Conservation (phyloP, 768 basidiomycete genomes). For the Mycena filopes region DNA sequence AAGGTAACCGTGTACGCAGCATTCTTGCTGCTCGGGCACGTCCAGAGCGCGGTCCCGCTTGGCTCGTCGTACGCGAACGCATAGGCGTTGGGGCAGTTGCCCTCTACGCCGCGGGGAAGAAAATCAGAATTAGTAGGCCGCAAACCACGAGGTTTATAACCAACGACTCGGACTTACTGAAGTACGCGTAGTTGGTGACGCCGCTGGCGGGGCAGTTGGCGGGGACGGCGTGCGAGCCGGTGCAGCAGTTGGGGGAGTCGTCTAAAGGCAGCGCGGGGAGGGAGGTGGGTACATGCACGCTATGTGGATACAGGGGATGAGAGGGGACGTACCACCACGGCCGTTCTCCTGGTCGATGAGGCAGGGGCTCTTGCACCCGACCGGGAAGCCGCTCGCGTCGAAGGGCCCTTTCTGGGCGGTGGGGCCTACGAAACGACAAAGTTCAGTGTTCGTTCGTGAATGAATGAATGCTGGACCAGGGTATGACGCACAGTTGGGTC, state of each 20-base stretch:
- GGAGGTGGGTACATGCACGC: too few relatives aligned
- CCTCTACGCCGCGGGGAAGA: conserved; percentile 41
- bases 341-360: conserved; percentile 47
- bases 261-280: neutral
- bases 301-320: conserved; percentile 28
- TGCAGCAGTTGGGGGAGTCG: conserved; percentile 41
- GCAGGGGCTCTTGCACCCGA: conserved; percentile 59
- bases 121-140: neutral
- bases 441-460: neutral
- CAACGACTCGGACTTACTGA: conserved; percentile 51
- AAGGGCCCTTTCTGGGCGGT: conserved; percentile 32
- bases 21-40: conserved; percentile 42
- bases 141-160: neutral
- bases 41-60: conserved; percentile 58
- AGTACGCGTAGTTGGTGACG: conserved; percentile 60
- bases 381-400: conserved; percentile 44
- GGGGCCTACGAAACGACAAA: conserved; percentile 28
- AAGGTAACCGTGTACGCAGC: conserved; percentile 51
- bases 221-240: conserved; percentile 42
- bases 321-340: conserved; percentile 45
- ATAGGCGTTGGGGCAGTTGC: conserved; percentile 49
- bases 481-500: conserved; percentile 47
- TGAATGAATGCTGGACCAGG: too few relatives aligned
- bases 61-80: conserved; percentile 58
- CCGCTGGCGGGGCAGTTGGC: conserved; percentile 60